Conservation (phyloP, 1,284 basidiomycete species). For the Taiwanofungus camphoratus region DNA sequence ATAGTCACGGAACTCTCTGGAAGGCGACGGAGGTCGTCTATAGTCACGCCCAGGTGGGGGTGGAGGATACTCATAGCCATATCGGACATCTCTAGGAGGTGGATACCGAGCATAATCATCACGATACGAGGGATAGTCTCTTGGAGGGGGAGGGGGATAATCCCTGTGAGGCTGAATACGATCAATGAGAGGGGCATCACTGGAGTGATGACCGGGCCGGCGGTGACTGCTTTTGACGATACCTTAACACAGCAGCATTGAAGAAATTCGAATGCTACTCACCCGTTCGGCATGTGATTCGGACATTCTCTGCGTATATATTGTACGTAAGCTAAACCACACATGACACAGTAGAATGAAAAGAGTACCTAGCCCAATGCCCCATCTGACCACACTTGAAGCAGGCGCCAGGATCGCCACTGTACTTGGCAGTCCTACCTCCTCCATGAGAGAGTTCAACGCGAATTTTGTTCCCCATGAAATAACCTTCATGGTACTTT, state of each 20-base stretch:
- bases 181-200: conserved; percentile 49
- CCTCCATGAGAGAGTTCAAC: conserved; percentile 81
- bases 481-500: conserved; percentile 80
- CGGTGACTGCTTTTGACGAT: conserved; percentile 6
- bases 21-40: conserved; percentile 51
- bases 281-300: conserved; percentile 41
- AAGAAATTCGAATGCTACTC: conserved; percentile 11
- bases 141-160: conserved; percentile 39
- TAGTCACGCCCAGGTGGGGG: conserved; percentile 48
- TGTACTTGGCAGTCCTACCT: conserved; percentile 69
- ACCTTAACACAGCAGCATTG: neutral
- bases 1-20: conserved; percentile 65
- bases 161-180: conserved; percentile 44
- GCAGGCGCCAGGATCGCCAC: conserved; percentile 76
- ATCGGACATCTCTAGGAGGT: conserved; percentile 42
- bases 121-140: conserved; percentile 42
- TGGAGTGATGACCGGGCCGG: conserved; percentile 28
- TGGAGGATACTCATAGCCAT: conserved; percentile 49
- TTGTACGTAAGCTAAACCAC: conserved; percentile 7
- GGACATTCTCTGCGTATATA: conserved; percentile 60
- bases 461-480: conserved; percentile 85
- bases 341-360: neutral
- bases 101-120: conserved; percentile 48
- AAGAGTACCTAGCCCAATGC: conserved; percentile 76
- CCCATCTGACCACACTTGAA: conserved; percentile 79